Evolutionary conservation across 2,329 filamentous ascomycete genomes (phyloP).

Genomic region (Blastomyces gilchristii): DNA sequence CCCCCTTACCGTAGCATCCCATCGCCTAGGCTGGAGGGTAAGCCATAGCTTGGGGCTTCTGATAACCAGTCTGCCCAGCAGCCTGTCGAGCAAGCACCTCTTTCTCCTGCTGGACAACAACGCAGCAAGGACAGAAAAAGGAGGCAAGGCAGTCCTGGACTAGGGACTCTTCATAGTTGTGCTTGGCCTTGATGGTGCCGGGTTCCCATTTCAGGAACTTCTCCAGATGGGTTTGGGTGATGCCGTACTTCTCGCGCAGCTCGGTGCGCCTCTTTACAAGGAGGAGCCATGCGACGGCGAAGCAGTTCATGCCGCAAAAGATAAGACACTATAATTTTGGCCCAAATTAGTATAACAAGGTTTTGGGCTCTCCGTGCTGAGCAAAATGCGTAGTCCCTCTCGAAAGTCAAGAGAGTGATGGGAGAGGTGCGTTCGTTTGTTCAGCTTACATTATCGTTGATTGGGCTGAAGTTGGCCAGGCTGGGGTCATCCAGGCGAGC

Average conservation of each 20-base stretch:
- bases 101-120: conserved; percentile 10
- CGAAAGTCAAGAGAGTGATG: neutral
- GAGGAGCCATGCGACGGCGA: conserved; percentile 7
- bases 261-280: conserved; percentile 7
- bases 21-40: conserved; percentile 3
- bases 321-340: conserved; percentile 5
- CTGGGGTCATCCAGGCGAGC: conserved; percentile 6
- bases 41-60: conserved; percentile 7
- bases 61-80: conserved; percentile 2
- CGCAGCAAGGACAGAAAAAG: conserved; percentile 9
- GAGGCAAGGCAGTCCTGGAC: conserved; percentile 8
- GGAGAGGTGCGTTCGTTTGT: neutral
- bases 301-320: conserved; percentile 10
- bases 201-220: conserved; percentile 11
- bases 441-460: conserved; percentile 10
- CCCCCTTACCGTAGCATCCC: neutral
- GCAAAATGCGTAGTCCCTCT: neutral
- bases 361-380: neutral
- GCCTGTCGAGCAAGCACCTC: conserved; percentile 5
- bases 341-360: neutral
- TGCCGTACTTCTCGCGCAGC: conserved; percentile 10
- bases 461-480: conserved; percentile 7
- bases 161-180: conserved; percentile 7
- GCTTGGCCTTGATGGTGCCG: conserved; percentile 9
- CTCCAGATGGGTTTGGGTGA: conserved; percentile 10